Percentiles rank a stretch among this genome's conserved stretches.
Evolutionary conservation across 768 basidiomycete genomes (phyloP).

Genomic region (Holtermannia corniformis): DNA sequence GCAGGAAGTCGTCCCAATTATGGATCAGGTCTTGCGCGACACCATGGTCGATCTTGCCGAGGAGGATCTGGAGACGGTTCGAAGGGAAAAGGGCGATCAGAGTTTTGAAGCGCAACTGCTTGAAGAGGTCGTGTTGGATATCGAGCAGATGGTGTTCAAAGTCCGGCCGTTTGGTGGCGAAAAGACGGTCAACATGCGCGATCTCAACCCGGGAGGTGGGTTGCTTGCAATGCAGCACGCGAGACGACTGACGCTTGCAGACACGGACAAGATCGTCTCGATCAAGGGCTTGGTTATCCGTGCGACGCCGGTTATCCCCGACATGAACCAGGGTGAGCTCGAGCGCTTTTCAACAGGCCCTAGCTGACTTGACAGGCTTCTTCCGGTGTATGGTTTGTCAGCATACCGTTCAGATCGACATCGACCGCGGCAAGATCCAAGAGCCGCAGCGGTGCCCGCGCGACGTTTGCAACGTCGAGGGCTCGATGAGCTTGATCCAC

Average conservation of each 20-base stretch:
- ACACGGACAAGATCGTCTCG: conserved; percentile 93
- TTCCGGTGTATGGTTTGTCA: conserved; percentile 93
- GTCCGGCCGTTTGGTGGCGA: conserved; percentile 80
- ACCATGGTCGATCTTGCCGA: conserved; percentile 81
- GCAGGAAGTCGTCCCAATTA: conserved; percentile 91
- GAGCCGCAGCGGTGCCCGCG: conserved; percentile 87
- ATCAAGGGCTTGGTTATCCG: conserved; percentile 97
- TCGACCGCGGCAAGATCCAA: conserved; percentile 94
- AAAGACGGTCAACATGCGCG: conserved; percentile 71
- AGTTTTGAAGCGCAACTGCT: conserved; percentile 47
- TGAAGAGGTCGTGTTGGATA: conserved; percentile 78
- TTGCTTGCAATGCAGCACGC: not conserved
- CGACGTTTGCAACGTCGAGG: conserved; percentile 77
- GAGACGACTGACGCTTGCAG: conserved; percentile 44
- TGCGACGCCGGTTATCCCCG: conserved; percentile 93
- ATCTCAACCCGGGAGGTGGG: conserved; percentile 82
- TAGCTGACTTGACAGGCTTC: conserved; percentile 79
- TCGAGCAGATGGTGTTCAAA: conserved; percentile 81
- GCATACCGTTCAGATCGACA: conserved; percentile 94
- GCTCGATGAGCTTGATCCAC: conserved; percentile 90
- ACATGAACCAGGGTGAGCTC: conserved; percentile 67
- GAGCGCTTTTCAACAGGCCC: not conserved
- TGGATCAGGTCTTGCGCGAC: conserved; percentile 94
- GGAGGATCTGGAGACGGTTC: conserved; percentile 46
- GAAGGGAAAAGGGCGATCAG: conserved; percentile 44